These are phyloP conservation scores for Coriolopsis trogii DNA, from an alignment of 1,284 basidiomycete species.

Conservation along the genomic window DNA sequence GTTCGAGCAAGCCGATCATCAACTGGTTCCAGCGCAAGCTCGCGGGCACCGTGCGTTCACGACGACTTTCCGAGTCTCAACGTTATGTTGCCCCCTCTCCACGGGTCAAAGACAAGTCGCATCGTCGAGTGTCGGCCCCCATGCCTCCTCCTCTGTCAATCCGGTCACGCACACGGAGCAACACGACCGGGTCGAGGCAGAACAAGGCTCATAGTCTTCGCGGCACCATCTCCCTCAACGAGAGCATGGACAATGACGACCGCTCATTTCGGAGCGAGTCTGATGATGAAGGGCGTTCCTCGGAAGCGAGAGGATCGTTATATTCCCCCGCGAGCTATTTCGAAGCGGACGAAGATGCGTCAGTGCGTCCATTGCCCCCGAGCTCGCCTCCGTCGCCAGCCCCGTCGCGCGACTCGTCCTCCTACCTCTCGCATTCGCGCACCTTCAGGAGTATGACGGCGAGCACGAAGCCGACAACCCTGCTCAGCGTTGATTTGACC, in stretches of 20 bases:
- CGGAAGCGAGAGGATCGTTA: constrained; percentile 63
- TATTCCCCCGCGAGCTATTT: constrained; percentile 75
- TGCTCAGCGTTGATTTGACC: constrained; percentile 85
- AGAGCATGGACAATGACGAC: constrained; percentile 47
- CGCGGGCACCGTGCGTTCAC: constrained; percentile 61
- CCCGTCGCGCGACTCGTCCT: constrained; percentile 77
- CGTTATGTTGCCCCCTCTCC: constrained; percentile 25
- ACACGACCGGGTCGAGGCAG: constrained; percentile 24
- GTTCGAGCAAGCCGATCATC: constrained; percentile 84
- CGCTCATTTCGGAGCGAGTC: constrained; percentile 26
- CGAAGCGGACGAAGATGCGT: constrained; percentile 90
- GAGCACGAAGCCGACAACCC: constrained; percentile 94
- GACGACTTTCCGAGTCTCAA: constrained; percentile 43
- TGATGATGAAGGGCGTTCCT: constrained; percentile 55
- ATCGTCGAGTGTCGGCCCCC: constrained; percentile 32
- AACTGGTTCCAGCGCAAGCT: constrained; percentile 92
- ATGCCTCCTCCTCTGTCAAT: constrained; percentile 27
- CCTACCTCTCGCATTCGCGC: constrained; percentile 77
- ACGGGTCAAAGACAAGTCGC: constrained; percentile 31
- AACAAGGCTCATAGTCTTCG: constrained; percentile 25
- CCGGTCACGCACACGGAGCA: constrained; percentile 21
- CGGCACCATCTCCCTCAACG: constrained; percentile 64
- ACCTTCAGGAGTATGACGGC: constrained; percentile 83
- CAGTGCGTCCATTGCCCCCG: constrained; percentile 83
- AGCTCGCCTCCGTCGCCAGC: constrained; percentile 84